Conservation (phyloP, 202 grass and related monocot species). For the Schoenoplectus tabernaemontani region DNA sequence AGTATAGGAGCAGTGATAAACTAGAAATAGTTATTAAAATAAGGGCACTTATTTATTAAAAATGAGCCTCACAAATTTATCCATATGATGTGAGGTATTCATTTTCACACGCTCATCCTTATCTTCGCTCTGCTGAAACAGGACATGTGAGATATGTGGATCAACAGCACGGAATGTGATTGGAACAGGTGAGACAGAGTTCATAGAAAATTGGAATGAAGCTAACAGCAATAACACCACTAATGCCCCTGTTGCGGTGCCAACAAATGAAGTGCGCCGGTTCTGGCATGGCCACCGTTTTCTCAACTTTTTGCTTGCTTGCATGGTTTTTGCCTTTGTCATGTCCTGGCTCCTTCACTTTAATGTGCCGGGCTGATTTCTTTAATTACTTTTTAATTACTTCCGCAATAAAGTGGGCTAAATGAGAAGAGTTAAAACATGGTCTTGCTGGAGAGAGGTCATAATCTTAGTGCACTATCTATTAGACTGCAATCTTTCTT, state of each 20-base stretch:
- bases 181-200: conserved; percentile 57
- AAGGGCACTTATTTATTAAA: not conserved
- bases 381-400: not conserved
- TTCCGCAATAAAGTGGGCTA: conserved; percentile 2
- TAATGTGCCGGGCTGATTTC: conserved; percentile 53
- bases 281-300: conserved; percentile 89
- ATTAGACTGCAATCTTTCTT: not conserved
- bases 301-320: conserved; percentile 82
- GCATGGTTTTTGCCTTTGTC: conserved; percentile 79
- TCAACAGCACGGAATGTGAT: conserved; percentile 74
- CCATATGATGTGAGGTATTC: not conserved
- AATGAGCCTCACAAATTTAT: not conserved
- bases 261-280: conserved; percentile 36
- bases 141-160: conserved; percentile 89
- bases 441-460: not conserved
- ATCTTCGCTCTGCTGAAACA: conserved; percentile 11
- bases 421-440: not conserved
- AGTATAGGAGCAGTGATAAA: not conserved
- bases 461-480: not conserved
- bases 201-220: conserved; percentile 74
- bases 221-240: conserved; percentile 22
- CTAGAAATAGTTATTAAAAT: not conserved
- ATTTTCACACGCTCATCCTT: not conserved
- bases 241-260: not conserved
- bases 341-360: conserved; percentile 97